Evolutionary conservation across 345 rosid genomes (phyloP).

Genomic region (Erodium maritimum): DNA sequence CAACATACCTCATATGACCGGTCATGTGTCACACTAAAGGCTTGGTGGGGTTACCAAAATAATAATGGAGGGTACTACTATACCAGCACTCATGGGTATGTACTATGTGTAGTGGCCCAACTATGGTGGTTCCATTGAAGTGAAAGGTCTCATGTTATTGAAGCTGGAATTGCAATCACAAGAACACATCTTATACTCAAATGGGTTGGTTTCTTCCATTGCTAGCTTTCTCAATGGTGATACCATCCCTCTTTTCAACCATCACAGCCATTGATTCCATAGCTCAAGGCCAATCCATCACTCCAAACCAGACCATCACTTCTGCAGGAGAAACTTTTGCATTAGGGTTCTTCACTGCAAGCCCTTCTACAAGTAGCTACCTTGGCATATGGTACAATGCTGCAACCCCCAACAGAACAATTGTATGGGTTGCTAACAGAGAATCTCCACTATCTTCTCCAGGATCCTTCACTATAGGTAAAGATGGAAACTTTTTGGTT

Average conservation of each 20-base stretch:
- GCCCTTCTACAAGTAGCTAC: conserved; percentile 14
- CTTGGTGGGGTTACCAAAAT: no score
- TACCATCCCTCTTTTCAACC: background rate
- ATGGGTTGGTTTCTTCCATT: background rate
- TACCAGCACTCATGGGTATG: no score
- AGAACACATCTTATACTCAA: no score
- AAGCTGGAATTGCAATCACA: no score
- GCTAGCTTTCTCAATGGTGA: background rate
- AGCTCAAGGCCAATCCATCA: background rate
- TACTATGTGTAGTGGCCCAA: no score
- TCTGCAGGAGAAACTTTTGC: conserved; percentile 9
- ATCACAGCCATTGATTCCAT: background rate
- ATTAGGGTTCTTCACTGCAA: conserved; percentile 19
- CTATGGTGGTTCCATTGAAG: no score
- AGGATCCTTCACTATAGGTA: conserved; percentile 11
- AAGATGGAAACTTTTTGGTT: conserved; percentile 10
- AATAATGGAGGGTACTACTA: no score
- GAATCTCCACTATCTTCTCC: conserved; percentile 16
- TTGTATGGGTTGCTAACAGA: conserved; percentile 31
- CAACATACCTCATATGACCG: no score
- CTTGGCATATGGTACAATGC: conserved; percentile 28
- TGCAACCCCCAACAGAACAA: conserved; percentile 4
- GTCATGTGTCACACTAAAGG: no score
- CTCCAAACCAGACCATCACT: conserved; percentile 1
- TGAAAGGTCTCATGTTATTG: no score